phyloP scores from a whole-genome alignment of 2,329 filamentous ascomycete species.

The Penicillium sumatraense region DNA sequence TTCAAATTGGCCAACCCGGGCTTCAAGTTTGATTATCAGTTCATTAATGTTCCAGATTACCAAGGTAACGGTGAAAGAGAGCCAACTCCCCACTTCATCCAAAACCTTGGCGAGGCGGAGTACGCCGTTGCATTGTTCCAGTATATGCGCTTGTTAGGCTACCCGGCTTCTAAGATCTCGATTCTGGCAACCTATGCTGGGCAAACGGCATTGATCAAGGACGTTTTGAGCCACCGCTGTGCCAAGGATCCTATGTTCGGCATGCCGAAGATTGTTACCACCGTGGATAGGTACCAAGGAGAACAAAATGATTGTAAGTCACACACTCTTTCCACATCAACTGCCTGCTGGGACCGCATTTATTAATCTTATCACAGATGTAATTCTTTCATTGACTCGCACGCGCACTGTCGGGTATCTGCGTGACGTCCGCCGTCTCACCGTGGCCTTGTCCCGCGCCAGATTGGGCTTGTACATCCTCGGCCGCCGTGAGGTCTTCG shows the following conservation, averaged over 20 bases:
- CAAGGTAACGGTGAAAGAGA: conserved; percentile 87
- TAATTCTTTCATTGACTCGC: conserved; percentile 90
- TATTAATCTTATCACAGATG: conserved; percentile 60
- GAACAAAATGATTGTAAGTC: conserved; percentile 97
- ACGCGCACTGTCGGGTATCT: conserved; percentile 90
- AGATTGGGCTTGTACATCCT: conserved; percentile 90
- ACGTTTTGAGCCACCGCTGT: conserved; percentile 84
- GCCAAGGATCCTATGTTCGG: conserved; percentile 84
- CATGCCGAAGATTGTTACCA: conserved; percentile 84
- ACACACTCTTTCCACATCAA: neutral
- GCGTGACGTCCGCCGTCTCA: conserved; percentile 88
- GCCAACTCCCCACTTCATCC: conserved; percentile 91
- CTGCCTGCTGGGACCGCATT: neutral
- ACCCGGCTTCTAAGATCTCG: conserved; percentile 80
- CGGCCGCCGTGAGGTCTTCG: conserved; percentile 85
- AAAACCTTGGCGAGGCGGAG: conserved; percentile 95
- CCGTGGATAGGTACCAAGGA: conserved; percentile 98
- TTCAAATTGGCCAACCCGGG: conserved; percentile 86
- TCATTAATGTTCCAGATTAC: conserved; percentile 93
- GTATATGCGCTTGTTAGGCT: conserved; percentile 96
- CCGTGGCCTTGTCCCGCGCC: conserved; percentile 90
- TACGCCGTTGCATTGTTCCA: conserved; percentile 95
- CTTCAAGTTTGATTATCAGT: conserved; percentile 93
- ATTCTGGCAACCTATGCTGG: conserved; percentile 95
- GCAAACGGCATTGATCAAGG: conserved; percentile 83